Evolutionary conservation across 257 asterid genomes (phyloP), one percentile per base, ranked within the genome.

Genomic region (Verbascum thapsus): DNA sequence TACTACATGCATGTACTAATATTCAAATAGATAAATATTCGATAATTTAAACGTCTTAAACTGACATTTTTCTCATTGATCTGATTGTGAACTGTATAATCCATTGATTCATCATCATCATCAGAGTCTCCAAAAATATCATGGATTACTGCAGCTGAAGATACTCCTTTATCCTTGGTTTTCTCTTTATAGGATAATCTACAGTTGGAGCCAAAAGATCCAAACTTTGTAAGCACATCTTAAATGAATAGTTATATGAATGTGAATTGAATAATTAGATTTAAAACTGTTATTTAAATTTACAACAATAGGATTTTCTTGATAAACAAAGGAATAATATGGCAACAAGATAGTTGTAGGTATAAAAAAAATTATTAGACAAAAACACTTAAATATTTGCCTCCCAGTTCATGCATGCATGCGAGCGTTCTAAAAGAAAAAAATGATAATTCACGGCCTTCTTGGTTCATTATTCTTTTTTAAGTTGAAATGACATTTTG

Each of bases 51-150:
- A 51, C 64, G 45, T 64, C 64, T 56, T 58, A 52, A 53, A 63
- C 85, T 22, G 61, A 79, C 85, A 69, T 66, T 73, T 73, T 77
- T 66, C 40, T 82, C 81, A 68, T 84, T 80, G 18, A 66, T 80
- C 74, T 72, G 76, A 69, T 77, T 72, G 65, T 70, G 86, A 67
- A 34, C 83, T 47, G 64, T 79, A 71, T 77, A 58, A 22, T 86
- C 83, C 17, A 62, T 69, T 55, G 63, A 82, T 68, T n/a, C n/a
- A n/a, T 81, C 88, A 40, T 82, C 95, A 34, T 84, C 90, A 43
- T 84, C 90, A 22, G 89, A 84, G 57, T 84, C 90, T 55, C 95
- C 94, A 75, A 87, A 87, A 47, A 85, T 86, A 76, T 87, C 88
- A 69, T 78, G 90, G 63, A 87, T 80, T 74, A 80, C 87, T 7